Percentiles rank a stretch among this genome's conserved stretches.
Evolutionary conservation across 1,139 yeast genomes (phyloP).

Genomic region (Saccharomyces hybrid): DNA sequence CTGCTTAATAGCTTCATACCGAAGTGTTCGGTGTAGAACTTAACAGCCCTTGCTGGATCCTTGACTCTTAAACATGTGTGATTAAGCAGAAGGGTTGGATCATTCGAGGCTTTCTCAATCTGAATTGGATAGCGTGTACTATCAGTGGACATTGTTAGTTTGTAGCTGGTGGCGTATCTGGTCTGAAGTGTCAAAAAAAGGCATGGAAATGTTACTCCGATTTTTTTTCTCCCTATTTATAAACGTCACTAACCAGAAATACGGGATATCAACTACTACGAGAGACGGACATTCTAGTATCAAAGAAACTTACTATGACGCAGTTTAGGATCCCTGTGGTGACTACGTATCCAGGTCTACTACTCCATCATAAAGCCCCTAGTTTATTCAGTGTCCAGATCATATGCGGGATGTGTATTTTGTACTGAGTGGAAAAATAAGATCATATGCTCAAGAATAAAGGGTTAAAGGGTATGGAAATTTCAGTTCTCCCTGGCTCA

Average conservation of each 20-base stretch:
- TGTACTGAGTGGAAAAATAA: background rate
- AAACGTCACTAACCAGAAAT: background rate
- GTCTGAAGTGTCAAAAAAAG: background rate
- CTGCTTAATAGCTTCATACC: conserved; percentile 60
- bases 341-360: background rate
- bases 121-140: conserved; percentile 11
- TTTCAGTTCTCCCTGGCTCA: background rate
- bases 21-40: conserved; percentile 67
- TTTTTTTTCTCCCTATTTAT: background rate
- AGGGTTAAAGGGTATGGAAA: background rate
- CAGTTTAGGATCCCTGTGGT: background rate
- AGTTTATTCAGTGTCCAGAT: background rate
- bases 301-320: background rate
- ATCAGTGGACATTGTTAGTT: background rate
- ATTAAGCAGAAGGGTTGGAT: conserved; percentile 38
- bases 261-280: background rate
- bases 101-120: conserved; percentile 19
- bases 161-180: background rate
- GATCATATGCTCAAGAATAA: background rate
- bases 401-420: background rate
- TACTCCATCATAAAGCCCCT: background rate
- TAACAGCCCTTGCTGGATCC: conserved; percentile 66
- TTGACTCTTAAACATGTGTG: conserved; percentile 76
- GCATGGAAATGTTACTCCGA: background rate
- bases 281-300: background rate